Evolutionary conservation across 805 yeast genomes (phyloP), one percentile per base, ranked within the genome.

Genomic region (Torulaspora delbrueckii): DNA sequence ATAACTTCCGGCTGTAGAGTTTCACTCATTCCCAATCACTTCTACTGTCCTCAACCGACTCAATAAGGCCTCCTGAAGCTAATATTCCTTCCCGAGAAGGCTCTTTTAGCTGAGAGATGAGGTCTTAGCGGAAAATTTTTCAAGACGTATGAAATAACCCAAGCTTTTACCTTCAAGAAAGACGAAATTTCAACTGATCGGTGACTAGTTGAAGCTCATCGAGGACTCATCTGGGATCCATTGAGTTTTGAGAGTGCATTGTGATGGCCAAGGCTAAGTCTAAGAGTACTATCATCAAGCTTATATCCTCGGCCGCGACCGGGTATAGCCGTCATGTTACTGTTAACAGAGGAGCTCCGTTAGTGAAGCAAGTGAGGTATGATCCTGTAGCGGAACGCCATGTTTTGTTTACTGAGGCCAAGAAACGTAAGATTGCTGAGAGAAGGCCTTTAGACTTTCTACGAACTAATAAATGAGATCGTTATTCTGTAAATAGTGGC

Each of bases 331-430:
- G 95, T 62, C 83, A 89, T 63, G 78, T 89, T 54, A 73, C 81
- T 42, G 78, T 90, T 38, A 93, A 89, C 40, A 82, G 96, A 71
- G 81, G 86, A 43, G 81, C 95, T 3, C 86, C 86, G 40, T 73
- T 79, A 46, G 81, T 91, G 51, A 81, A 79, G 39, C 93, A 88
- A 61, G 83, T 90, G 26, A 78, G 93, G 57, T 88, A 88, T 60
- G 96, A 88, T 62, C 96, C 96, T 2, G 59, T 82, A 50, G 96
- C 87, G 8, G 81, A 85, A 67, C 81, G 96, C 66, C 96, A 89
- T 71, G 96, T 93, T 42, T 72, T 91, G 50, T 91, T 93, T 72
- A 80, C 81, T 25, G 99, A 91, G 65, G 78, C 84, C 43, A 86
- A 86, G 66, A 88, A 87, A 74, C 80, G 99, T 67, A 88, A 85